Conservation (phyloP, 1,284 basidiomycete species). For the Trametes pubescens region DNA sequence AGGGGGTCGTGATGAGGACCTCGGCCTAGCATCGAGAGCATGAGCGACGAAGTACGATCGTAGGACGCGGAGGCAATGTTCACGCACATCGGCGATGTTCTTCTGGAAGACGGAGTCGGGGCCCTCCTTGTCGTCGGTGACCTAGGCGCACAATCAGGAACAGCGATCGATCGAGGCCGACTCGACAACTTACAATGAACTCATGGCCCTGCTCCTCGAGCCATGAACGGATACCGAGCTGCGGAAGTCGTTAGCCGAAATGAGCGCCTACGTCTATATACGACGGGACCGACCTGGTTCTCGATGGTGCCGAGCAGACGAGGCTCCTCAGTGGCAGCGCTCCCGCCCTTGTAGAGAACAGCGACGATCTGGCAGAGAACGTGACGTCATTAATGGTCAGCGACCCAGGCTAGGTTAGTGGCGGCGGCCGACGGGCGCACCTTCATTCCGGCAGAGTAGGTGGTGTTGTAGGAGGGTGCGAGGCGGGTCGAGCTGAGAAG, state of each 20-base stretch:
- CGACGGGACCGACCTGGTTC: conserved; percentile 67
- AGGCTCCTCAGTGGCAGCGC: conserved; percentile 82
- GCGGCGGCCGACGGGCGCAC: conserved; percentile 18
- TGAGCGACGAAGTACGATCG: background rate
- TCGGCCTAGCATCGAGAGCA: conserved; percentile 54
- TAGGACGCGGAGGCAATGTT: conserved; percentile 32
- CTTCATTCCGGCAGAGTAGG: conserved; percentile 35
- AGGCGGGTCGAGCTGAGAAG: conserved; percentile 29
- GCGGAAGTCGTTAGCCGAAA: background rate
- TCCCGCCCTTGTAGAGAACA: conserved; percentile 80
- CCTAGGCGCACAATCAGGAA: conserved; percentile 50
- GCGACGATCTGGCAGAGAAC: conserved; percentile 71
- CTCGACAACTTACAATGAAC: conserved; percentile 58
- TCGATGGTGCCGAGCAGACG: conserved; percentile 91
- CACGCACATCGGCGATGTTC: conserved; percentile 81
- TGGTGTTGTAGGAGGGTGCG: conserved; percentile 23
- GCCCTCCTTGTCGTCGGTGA: conserved; percentile 90
- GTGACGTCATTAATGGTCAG: conserved; percentile 26
- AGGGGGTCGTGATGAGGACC: conserved; percentile 90
- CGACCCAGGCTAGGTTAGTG: background rate
- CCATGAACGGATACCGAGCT: conserved; percentile 81
- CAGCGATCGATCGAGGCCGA: conserved; percentile 1
- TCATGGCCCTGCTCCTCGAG: conserved; percentile 83
- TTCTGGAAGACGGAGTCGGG: conserved; percentile 88
- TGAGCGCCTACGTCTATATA: background rate